phyloP scores from a whole-genome alignment of 495 filamentous ascomycete genomes.

The Lineolata rhizophorae region DNA sequence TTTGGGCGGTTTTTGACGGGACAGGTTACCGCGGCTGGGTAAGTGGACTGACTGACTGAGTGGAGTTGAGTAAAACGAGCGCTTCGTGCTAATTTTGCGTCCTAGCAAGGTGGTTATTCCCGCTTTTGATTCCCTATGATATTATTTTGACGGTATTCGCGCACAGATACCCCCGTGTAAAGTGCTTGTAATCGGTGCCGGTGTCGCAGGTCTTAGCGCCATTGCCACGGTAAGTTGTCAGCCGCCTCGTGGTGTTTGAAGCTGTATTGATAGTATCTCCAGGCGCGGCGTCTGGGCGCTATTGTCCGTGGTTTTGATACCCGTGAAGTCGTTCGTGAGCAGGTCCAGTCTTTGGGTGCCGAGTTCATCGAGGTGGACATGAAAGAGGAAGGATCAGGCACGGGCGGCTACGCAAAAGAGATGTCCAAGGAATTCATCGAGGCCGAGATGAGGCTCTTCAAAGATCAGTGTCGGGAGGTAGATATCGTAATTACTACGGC shows the following conservation, averaged over 20 bases:
- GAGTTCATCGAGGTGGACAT: conserved; percentile 71
- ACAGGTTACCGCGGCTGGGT: conserved; percentile 61
- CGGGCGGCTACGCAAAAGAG: conserved; percentile 65
- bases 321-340: conserved; percentile 52
- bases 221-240: conserved; percentile 39
- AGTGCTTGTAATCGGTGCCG: conserved; percentile 62
- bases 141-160: too few relatives aligned
- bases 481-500: conserved; percentile 76
- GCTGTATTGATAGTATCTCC: not conserved
- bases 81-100: too few relatives aligned
- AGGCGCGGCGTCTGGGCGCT: conserved; percentile 55
- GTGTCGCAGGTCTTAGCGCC: conserved; percentile 60
- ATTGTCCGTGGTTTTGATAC: conserved; percentile 74
- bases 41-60: too few relatives aligned
- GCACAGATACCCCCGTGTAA: conserved; percentile 71
- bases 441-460: conserved; percentile 70
- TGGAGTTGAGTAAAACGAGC: too few relatives aligned
- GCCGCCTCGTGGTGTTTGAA: not conserved
- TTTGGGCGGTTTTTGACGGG: conserved; percentile 68
- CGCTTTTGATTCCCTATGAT: too few relatives aligned
- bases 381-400: conserved; percentile 61
- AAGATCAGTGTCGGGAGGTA: conserved; percentile 60
- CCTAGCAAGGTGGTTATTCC: too few relatives aligned
- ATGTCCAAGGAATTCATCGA: conserved; percentile 81
- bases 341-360: conserved; percentile 64